These are phyloP conservation scores for Hydnomerulius pinastri DNA, from an alignment of 768 basidiomycete genomes.

Conservation along the genomic window DNA sequence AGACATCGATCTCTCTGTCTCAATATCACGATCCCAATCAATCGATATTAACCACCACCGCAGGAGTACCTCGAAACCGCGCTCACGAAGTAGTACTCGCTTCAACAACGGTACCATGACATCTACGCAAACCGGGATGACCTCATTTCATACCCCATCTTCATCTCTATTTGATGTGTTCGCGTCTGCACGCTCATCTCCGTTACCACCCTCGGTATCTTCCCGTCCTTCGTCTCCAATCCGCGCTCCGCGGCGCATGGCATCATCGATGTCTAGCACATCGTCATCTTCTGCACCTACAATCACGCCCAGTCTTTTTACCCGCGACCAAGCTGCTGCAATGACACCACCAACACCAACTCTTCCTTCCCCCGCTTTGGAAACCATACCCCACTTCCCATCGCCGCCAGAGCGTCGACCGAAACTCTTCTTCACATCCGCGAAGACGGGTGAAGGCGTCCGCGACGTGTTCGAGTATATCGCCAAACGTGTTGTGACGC, in stretches of 20 bases:
- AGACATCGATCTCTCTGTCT: slow-evolving; percentile 21
- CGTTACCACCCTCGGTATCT: slow-evolving; percentile 39
- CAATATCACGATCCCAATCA: slow-evolving; percentile 19
- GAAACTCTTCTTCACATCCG: slow-evolving; percentile 72
- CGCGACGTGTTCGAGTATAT: slow-evolving; percentile 77
- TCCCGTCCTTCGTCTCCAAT: slow-evolving; percentile 29
- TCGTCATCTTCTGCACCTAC: slow-evolving; percentile 53
- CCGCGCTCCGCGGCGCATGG: slow-evolving; percentile 30
- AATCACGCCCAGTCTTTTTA: slow-evolving; percentile 62
- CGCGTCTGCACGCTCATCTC: slow-evolving; percentile 63
- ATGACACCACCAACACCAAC: slow-evolving; percentile 19
- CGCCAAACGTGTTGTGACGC: slow-evolving; percentile 56
- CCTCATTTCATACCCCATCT: slow-evolving; percentile 76
- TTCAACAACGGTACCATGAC: slow-evolving; percentile 52
- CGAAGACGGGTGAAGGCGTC: slow-evolving; percentile 77
- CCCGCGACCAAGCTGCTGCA: slow-evolving; percentile 30
- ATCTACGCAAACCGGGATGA: slow-evolving; percentile 57
- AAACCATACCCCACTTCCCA: slow-evolving; percentile 13
- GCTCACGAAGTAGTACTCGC: slow-evolving; percentile 47
- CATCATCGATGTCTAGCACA: slow-evolving; percentile 36
- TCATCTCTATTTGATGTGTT: slow-evolving; percentile 72
- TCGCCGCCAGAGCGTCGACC: slow-evolving; percentile 52
- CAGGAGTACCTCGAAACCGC: slow-evolving; percentile 39
- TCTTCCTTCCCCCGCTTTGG: slow-evolving; percentile 8
- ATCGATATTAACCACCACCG: slow-evolving; percentile 31